Conservation (phyloP, 306 rosid genomes). For the Vigna trinervia region DNA sequence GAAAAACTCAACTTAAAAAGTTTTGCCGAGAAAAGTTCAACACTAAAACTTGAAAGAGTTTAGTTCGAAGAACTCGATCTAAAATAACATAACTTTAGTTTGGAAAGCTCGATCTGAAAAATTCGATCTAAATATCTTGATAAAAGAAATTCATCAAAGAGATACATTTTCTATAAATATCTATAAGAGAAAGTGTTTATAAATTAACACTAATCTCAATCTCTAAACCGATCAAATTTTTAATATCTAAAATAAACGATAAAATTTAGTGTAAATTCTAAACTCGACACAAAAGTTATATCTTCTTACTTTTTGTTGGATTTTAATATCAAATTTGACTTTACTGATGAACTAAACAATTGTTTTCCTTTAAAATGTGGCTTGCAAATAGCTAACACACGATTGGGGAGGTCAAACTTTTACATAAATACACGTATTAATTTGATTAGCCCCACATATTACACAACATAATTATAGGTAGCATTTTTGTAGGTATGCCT, state of each 20-base stretch:
- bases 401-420: not conserved
- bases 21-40: fast-evolving
- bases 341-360: not conserved
- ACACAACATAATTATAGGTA: not conserved
- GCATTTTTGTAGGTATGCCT: not conserved
- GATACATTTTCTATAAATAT: no score
- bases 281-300: not conserved
- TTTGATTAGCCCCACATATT: not conserved
- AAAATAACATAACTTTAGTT: no score
- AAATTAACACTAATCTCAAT: no score
- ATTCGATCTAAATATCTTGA: no score
- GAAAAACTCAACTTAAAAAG: fast-evolving
- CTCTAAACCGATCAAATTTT: no score
- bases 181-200: no score
- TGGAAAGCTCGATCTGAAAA: no score
- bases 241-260: no score
- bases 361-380: not conserved
- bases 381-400: not conserved
- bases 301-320: not conserved
- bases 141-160: no score
- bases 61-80: no score
- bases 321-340: not conserved
- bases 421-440: not conserved
- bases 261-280: not conserved
- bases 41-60: no score